phyloP scores from a whole-genome alignment of 345 rosid genomes.

The Acer campestre region DNA sequence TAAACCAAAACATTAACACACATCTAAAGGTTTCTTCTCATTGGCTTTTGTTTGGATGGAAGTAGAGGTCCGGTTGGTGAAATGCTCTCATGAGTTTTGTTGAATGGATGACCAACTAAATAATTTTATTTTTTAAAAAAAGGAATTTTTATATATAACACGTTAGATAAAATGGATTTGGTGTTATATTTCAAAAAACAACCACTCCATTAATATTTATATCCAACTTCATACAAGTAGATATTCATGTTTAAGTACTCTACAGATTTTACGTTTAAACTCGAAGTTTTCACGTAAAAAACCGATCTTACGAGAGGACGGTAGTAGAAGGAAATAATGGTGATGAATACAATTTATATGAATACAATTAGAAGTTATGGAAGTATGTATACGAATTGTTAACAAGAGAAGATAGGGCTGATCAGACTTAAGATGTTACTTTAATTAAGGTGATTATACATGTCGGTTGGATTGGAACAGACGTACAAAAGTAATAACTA shows the following conservation, averaged over 20 bases:
- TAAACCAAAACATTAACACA: neutral
- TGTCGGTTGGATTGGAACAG: conserved; percentile 23
- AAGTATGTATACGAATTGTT: neutral
- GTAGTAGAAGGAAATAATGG: neutral
- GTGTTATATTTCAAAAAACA: neutral
- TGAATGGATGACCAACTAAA: neutral
- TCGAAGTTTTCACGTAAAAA: too few relatives aligned
- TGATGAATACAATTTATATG: neutral
- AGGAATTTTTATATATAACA: neutral
- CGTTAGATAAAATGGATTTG: neutral
- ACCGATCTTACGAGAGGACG: too few relatives aligned
- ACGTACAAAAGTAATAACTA: neutral
- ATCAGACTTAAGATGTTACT: neutral
- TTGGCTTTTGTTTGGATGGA: neutral
- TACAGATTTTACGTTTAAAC: too few relatives aligned
- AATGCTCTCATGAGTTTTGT: neutral
- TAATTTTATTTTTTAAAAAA: neutral
- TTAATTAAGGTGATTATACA: neutral
- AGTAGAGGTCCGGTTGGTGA: conserved; percentile 1
- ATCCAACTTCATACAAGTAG: too few relatives aligned
- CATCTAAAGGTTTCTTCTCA: neutral
- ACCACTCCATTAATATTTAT: neutral
- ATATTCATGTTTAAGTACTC: too few relatives aligned
- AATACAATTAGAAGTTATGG: neutral
- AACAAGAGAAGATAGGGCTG: neutral